Base-by-base conservation (phyloP, 148 eudicot species). In the Linanthus parryae region DNA sequence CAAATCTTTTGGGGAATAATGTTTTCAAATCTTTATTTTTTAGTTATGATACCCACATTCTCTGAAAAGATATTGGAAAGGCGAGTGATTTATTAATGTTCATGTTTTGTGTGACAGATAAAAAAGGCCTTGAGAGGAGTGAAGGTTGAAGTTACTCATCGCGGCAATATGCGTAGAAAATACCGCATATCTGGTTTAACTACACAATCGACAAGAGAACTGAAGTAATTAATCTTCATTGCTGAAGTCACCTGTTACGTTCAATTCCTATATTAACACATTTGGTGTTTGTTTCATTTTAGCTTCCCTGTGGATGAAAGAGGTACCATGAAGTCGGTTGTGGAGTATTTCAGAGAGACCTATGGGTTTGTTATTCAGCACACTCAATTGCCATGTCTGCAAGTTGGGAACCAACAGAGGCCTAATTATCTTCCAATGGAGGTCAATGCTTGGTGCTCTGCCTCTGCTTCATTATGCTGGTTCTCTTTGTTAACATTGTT, bases 391-490 rank as follows among this genome's bases (percentile, higher is more conserved):
- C 96, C 94, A 45, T 88, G 94, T 59, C 73, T 88, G 10, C 96
- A 83, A 74, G 96, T 81, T 58, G 96, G 96, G 26, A 88, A 79
- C 53, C 79, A 66, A 23, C 88, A 81, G 54, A 76, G 88, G 51
- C 83, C 88, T 2, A 84, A 84, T 71, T 88, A 81, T 69, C 60
- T 88, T 60, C 96, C 96, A 8, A 88, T 88, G 96, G 96, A 88
- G 96, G 96, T 85, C 25, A 28, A 7, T 36, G n/a, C 54, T 39
- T 56, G 13, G 1, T 4, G 6, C 48, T 33, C 15, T 24, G 0
- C n/a, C 16, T 17, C 34, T 15, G 12, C 7, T 45, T 9, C 16
- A 18, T 13, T 38, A 23, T n/a, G 9, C 6, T n/a, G 37, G 29
- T 24, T n/a, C n/a, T n/a, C n/a, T n/a, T n/a, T n/a, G n/a, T n/a